phyloP scores from a whole-genome alignment of 345 rosid genomes.

The Salix brachista region DNA sequence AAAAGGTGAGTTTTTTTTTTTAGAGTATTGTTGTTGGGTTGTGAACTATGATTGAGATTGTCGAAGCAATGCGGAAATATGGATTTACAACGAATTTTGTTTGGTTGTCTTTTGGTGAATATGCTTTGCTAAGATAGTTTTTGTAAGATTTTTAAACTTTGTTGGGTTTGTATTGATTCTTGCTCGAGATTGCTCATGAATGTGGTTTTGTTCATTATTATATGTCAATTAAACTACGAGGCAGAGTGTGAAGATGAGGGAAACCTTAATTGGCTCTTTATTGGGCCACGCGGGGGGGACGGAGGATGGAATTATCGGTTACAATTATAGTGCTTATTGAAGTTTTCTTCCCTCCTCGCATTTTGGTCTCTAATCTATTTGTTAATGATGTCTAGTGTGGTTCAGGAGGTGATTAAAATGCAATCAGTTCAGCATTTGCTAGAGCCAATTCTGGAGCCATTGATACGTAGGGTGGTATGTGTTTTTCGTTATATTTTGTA shows the following conservation, averaged over 20 bases:
- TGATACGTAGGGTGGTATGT: conserved; percentile 93
- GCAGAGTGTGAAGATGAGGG: neutral
- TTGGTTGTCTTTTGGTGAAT: neutral
- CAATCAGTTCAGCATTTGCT: conserved; percentile 63
- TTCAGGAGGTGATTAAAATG: conserved; percentile 80
- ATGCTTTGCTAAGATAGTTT: neutral
- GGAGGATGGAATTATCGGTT: neutral
- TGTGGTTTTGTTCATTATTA: neutral
- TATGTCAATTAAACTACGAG: neutral
- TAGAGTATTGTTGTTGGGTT: neutral
- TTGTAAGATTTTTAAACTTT: neutral
- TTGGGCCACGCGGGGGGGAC: neutral
- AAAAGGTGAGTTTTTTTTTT: conserved; percentile 41
- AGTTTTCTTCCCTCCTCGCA: neutral
- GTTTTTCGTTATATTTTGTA: neutral
- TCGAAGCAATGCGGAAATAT: neutral
- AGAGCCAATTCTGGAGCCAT: conserved; percentile 89
- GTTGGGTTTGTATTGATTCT: conserved; percentile 1
- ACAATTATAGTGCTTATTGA: neutral
- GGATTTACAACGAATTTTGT: neutral
- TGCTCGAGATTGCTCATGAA: neutral
- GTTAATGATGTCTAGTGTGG: conserved; percentile 57
- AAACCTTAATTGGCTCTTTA: neutral
- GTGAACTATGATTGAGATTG: neutral
- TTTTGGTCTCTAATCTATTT: conserved; percentile 21